Evolutionary conservation across 768 basidiomycete genomes (phyloP), one percentile per base, ranked within the genome.

Genomic region (Sutorius australiensis): DNA sequence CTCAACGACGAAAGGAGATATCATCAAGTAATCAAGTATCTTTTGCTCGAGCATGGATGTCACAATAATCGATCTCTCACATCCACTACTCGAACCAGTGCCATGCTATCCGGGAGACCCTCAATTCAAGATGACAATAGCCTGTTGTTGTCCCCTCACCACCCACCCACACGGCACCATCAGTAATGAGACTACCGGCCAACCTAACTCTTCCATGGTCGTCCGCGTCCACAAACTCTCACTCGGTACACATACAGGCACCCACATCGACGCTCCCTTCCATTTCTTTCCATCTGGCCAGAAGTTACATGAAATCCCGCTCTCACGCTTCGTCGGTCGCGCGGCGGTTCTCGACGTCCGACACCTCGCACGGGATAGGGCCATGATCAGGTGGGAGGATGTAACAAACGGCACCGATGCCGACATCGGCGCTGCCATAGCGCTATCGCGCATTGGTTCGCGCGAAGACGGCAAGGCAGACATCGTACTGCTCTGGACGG

Each of bases 181-280:
- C 40, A 12, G 19, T 12, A 48, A 6, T n/a, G 16, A 46, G 19
- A 46, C n/a, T 4, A 24, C 4, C 2, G 44, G 45, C n/a, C 40
- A 34, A 43, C 16, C 42, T 11, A 45, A 50, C n/a, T 6, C 52
- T 39, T 21, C 24, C 12, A 55, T 59, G 43, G 55, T 58, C 46
- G 60, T 67, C 55, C 61, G 61, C 3, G 63, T 69, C 21, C 61
- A 66, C 6, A 49, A 72, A 0, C 68, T 91, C 45, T 71, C 77
- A 27, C 60, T 89, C 19, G 79, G 84, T 5, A 81, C 87, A 1
- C 89, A 90, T 62, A 83, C 84, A 1, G 89, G 88, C 42, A 90
- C 89, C 3, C 89, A 91, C 70, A 75, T 90, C 66, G 89, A 91
- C 60, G 85, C 87, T 1, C 89, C 89, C 0, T 81, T 77, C 46